Percentiles rank a stretch among this genome's conserved stretches.
These are phyloP conservation scores for Kodamaea derodonti DNA, from an alignment of 1,139 yeast species.

Conservation along the genomic window DNA sequence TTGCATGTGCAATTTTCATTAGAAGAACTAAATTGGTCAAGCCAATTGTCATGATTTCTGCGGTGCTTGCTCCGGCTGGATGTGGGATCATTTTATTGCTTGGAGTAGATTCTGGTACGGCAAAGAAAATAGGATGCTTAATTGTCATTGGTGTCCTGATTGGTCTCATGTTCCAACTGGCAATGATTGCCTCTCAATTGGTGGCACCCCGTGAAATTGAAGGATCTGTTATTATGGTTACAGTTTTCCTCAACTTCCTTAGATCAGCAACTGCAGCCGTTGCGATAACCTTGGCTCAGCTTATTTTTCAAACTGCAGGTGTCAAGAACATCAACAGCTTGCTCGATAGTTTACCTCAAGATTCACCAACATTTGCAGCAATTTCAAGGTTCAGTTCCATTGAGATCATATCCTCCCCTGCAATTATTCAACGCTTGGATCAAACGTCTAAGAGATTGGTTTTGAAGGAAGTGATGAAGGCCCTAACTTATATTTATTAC, in stretches of 20 bases:
- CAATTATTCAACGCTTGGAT: conserved; percentile 24
- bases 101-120: conserved; percentile 28
- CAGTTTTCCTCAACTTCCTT: conserved; percentile 25
- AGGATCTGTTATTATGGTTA: conserved; percentile 49
- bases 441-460: conserved; percentile 18
- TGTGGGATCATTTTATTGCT: conserved; percentile 46
- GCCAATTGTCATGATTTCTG: conserved; percentile 38
- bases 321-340: conserved; percentile 17
- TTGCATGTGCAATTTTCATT: conserved; percentile 15
- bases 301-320: conserved; percentile 37
- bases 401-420: conserved; percentile 28
- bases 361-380: conserved; percentile 14
- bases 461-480: conserved; percentile 30
- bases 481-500: conserved; percentile 40
- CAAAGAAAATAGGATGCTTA: conserved; percentile 45
- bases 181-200: conserved; percentile 50
- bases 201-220: conserved; percentile 45
- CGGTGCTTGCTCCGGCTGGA: conserved; percentile 37
- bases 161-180: conserved; percentile 52
- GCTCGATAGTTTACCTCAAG: conserved; percentile 11
- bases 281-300: conserved; percentile 45
- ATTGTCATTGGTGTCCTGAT: conserved; percentile 52
- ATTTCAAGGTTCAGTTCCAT: conserved; percentile 17
- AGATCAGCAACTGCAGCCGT: conserved; percentile 49
- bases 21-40: conserved; percentile 5